Evolutionary conservation across 805 yeast genomes (phyloP), one percentile per base, ranked within the genome.

Genomic region (Candida piceae): DNA sequence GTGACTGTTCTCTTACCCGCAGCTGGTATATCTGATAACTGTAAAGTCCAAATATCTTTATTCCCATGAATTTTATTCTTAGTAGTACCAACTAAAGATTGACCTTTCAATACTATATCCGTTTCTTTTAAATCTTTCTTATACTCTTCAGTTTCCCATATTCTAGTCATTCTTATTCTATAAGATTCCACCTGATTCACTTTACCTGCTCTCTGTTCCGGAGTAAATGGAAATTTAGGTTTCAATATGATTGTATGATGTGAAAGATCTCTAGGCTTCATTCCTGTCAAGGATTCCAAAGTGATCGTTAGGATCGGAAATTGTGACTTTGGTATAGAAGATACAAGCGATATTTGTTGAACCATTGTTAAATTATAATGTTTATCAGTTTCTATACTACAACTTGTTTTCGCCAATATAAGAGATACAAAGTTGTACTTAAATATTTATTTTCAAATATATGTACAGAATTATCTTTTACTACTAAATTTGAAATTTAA

Each of bases 11-110:
- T 70, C 60, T 69, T 73, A 4, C 90, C 90, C 8, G 86, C 89
- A 6, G 80, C 74, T 2, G 93, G 93, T 10, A 84, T 80, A 58
- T 84, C 94, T 5, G 76, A 65, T 18, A 78, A 66, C 46, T 76
- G 83, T 7, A 84, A 50, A 1, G 80, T 70, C 90, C 89, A 84
- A 28, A 60, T 61, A 44, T 50, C 66, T 39, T 44, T 49, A 44
- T 40, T 47, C 38, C 47, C 34, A 4, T 35, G 29, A 5, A 49
- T 29, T 15, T 39, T 34, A 11, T 29, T n/a, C n/a, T n/a, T 32
- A n/a, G 39, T 36, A 23, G 42, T 15, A 28, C 43, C 30, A 25
- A 41, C 22, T 5, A 52, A 35, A 5, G 57, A 36, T 21, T 46
- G 46, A 9, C 51, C 55, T 12, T 7, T 27, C 12, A 7, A 12